Base-by-base conservation (phyloP, 1,284 basidiomycete genomes). In the Ganoderma meredithae region DNA sequence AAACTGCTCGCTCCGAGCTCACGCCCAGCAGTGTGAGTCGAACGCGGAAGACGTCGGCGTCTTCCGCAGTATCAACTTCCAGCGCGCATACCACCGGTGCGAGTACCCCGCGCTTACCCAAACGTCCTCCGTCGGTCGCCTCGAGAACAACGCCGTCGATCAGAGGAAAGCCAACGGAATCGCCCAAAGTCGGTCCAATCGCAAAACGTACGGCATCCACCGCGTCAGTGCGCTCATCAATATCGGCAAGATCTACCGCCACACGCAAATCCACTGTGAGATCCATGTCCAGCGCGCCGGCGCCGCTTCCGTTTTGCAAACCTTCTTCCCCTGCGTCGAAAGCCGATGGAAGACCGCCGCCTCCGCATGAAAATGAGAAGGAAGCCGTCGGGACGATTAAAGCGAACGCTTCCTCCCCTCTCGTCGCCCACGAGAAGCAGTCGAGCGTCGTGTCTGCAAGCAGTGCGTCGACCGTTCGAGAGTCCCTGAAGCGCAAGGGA, bases 1-100 rank as follows among this genome's bases (percentile, higher is more conserved):
- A 85, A 66, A 91, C 88, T 0, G 88, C 90, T 27, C 79, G 74
- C 19, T 83, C 83, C 0, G 85, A 86, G 40, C 67, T 79, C 27
- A 78, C 80, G 0, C 77, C 81, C 53, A 79, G 78, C 19, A 76
- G 80, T 40, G 73, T 77, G 3, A 67, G 76, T 0, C 79, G 84
- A n/a, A 80, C 80, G 17, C 80, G 85, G n/a, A 81, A 81, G 65
- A 69, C 76, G 1, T 86, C 85, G 0, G 74, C 80, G 10, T 79
- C 82, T 4, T 87, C 85, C 0, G 78, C 80, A 0, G 66, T 80
- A 0, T 84, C 83, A 12, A 82, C 79, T 5, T 64, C 76, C 15
- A 83, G 82, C 69, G 78, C 77, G 1, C 77, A 77, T 55, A 84
- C 83, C 0, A 76, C 73, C 5, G 74, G 72, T 10, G 70, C 73